Evolutionary conservation across 2,329 filamentous ascomycete species (phyloP), one percentile per base, ranked within the genome.

Genomic region (Cladosporium colombiae): DNA sequence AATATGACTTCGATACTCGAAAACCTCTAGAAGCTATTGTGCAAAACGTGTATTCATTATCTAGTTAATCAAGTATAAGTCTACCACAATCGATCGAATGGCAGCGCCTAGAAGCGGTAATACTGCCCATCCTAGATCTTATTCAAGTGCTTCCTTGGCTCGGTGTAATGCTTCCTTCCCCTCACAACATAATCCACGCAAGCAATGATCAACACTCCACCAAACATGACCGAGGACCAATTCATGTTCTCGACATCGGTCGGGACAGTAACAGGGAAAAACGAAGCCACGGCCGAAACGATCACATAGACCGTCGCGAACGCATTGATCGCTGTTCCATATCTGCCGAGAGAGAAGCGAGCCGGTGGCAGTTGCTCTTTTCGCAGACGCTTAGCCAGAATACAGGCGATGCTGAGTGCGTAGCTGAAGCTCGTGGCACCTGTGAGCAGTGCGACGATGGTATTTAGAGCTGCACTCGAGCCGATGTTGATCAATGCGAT

Each of bases 321-420:
- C 21, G 66, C 58, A 23, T 74, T 74, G 50, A 74, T 69, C 14
- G 69, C 66, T 13, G 72, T 52, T 11, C 68, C 70, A n/a, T 55
- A 65, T 29, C 40, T 50, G 16, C 73, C 73, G 3, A 74, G 66
- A 31, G 68, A 70, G 65, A 70, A 74, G 6, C 69, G 65, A 33
- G 68, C 68, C 2, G 55, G 68, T 1, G 72, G 73, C 2, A 73
- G 65, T 31, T 63, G 33, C 44, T 72, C 65, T 5, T 70, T 68
- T 23, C 67, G 66, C 18, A 73, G 13, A n/a, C 71, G 68, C 53
- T 66, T 66, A 27, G 66, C 40, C 14, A 68, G 57, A 10, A 72
- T 66, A n/a, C 74, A 75, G 61, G 75, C 76, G 65, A 81, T 80
- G 33, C 72, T 75, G 62, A 81, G 72, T 46, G 77, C 72, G 71